Percentiles rank a stretch among this genome's conserved stretches.
Evolutionary conservation across 2,329 filamentous ascomycete genomes (phyloP).

Genomic region (Colletotrichum liaoningense): DNA sequence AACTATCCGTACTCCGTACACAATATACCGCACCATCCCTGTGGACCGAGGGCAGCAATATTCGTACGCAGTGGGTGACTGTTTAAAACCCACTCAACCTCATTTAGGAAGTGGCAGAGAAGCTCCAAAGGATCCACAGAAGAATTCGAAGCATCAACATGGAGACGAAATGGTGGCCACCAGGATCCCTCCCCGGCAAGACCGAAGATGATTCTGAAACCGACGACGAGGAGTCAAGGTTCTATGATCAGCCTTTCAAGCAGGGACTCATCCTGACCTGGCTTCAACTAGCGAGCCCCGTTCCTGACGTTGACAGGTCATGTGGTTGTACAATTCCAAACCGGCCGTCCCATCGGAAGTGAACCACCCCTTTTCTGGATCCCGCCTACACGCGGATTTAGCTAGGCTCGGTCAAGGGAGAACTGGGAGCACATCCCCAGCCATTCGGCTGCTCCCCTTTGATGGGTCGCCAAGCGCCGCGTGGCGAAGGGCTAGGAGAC

Average conservation of each 20-base stretch:
- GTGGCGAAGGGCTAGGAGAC: constrained; percentile 35
- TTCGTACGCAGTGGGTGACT: neutral
- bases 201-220: constrained; percentile 37
- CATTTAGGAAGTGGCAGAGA: constrained; percentile 35
- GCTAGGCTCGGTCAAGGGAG: constrained; percentile 29
- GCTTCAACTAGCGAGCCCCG: constrained; percentile 27
- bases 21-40: constrained; percentile 13
- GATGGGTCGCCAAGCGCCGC: constrained; percentile 34
- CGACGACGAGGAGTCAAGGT: constrained; percentile 27
- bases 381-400: constrained; percentile 15
- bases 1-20: neutral
- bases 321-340: constrained; percentile 34
- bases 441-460: constrained; percentile 38
- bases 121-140: constrained; percentile 33
- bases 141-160: constrained; percentile 31
- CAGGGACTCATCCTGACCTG: constrained; percentile 28
- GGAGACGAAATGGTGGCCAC: constrained; percentile 11
- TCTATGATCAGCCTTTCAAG: constrained; percentile 29
- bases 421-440: constrained; percentile 29
- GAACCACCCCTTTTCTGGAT: constrained; percentile 32
- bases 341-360: constrained; percentile 35
- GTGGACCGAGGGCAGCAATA: neutral
- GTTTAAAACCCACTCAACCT: constrained; percentile 8
- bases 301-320: constrained; percentile 37
- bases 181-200: constrained; percentile 30